A percentile compares a stretch with the other conserved stretches of the same genome.
These are phyloP conservation scores for Colletotrichum tabaci DNA, from an alignment of 2,329 filamentous ascomycete genomes.

Conservation along the genomic window DNA sequence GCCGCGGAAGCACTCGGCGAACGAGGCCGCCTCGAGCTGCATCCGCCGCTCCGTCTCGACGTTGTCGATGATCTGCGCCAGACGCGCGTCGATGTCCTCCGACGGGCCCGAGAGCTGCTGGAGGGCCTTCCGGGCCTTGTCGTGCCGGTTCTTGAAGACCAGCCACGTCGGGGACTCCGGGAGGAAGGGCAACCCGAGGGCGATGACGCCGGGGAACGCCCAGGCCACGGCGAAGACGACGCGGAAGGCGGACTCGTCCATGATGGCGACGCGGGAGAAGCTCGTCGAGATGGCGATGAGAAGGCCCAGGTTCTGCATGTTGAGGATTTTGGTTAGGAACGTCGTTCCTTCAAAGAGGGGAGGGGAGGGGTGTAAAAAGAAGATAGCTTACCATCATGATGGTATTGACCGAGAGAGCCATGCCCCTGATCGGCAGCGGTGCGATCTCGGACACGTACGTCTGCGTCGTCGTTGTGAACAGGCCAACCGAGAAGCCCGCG, in stretches of 20 bases:
- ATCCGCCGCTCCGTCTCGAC: slow-evolving; percentile 52
- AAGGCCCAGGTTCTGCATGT: slow-evolving; percentile 38
- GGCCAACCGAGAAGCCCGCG: slow-evolving; percentile 43
- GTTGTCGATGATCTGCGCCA: slow-evolving; percentile 57
- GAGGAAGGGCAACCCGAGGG: slow-evolving; percentile 45
- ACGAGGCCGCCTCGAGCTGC: slow-evolving; percentile 46
- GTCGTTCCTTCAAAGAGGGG: too few relatives aligned
- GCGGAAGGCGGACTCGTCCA: slow-evolving; percentile 48
- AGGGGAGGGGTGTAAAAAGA: not conserved
- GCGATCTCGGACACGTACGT: slow-evolving; percentile 56
- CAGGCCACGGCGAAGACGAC: slow-evolving; percentile 52
- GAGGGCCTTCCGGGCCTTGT: slow-evolving; percentile 50
- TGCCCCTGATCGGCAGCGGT: slow-evolving; percentile 53
- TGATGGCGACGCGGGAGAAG: slow-evolving; percentile 52
- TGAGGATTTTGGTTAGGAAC: not conserved
- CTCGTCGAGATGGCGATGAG: slow-evolving; percentile 53
- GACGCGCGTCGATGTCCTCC: slow-evolving; percentile 51
- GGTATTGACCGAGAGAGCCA: slow-evolving; percentile 57
- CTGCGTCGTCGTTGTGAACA: slow-evolving; percentile 41
- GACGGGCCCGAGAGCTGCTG: slow-evolving; percentile 47
- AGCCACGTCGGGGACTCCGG: slow-evolving; percentile 59
- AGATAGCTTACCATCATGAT: slow-evolving; percentile 53
- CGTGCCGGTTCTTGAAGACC: slow-evolving; percentile 51
- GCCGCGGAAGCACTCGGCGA: slow-evolving; percentile 53
- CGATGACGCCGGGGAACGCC: slow-evolving; percentile 48